Evolutionary conservation across 208 protist genomes (phyloP).

Genomic region (Crithidia acanthocephali): DNA sequence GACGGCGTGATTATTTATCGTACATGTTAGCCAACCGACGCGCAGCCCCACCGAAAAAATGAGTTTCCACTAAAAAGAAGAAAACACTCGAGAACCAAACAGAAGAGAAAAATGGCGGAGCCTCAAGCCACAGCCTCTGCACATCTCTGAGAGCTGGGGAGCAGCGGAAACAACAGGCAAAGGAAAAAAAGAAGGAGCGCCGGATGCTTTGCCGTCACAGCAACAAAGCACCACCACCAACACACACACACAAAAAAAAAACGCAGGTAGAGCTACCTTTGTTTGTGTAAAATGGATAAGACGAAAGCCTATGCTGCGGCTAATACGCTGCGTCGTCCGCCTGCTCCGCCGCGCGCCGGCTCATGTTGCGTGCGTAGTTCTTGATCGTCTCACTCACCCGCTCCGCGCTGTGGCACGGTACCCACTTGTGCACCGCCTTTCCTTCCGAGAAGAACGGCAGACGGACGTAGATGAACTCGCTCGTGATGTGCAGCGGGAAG

Average conservation of each 20-base stretch:
- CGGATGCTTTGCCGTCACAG: no score
- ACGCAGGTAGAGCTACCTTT: not conserved
- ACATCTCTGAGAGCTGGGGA: no score
- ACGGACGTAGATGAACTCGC: constrained; percentile 73
- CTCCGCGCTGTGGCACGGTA: constrained; percentile 80
- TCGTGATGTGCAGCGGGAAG: constrained; percentile 80
- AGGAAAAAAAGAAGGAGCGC: no score
- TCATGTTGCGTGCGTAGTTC: constrained; percentile 51
- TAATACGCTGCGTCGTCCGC: not conserved
- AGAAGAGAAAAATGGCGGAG: no score
- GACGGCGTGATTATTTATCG: not conserved
- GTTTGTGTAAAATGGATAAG: not conserved
- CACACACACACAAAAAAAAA: not conserved
- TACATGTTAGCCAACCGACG: no score
- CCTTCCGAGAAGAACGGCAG: constrained; percentile 52
- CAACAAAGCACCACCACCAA: not conserved
- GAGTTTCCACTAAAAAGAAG: no score
- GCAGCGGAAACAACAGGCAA: no score
- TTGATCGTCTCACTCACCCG: constrained; percentile 83
- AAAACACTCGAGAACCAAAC: no score
- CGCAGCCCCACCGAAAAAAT: no score
- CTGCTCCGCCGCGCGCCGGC: constrained; percentile 7
- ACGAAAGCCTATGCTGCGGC: no score
- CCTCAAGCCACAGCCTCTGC: no score
- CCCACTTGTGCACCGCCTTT: constrained; percentile 51